Evolutionary conservation across 176 grass and related monocot genomes (phyloP).

Genomic region (Secale cereale): DNA sequence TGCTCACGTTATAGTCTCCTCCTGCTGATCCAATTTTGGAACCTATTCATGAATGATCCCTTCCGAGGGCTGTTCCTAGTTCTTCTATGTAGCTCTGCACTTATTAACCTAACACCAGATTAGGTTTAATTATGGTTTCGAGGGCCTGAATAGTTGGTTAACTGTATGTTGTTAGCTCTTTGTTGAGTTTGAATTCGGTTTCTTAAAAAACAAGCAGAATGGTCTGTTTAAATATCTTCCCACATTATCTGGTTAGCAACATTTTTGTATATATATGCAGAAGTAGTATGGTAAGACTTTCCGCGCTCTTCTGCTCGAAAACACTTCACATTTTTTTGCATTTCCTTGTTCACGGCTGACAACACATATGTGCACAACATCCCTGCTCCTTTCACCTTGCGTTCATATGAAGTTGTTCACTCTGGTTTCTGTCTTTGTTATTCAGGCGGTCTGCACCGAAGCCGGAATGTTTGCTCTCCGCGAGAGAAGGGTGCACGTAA

Average conservation of each 20-base stretch:
- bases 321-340: background rate
- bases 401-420: background rate
- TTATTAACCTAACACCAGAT: background rate
- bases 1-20: background rate
- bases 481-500: constrained; percentile 90
- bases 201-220: background rate
- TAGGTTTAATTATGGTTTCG: background rate
- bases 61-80: background rate
- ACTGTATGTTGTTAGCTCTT: background rate
- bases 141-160: background rate
- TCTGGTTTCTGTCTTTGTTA: background rate
- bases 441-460: constrained; percentile 87
- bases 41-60: no score
- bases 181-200: background rate
- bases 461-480: constrained; percentile 93
- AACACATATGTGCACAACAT: background rate
- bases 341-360: background rate
- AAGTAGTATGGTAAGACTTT: background rate
- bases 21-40: background rate
- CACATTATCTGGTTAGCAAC: background rate
- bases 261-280: background rate
- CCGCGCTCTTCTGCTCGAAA: background rate
- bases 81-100: background rate
- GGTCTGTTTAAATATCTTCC: background rate
- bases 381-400: background rate